These are phyloP conservation scores for Zymoseptoria passerinii DNA, from an alignment of 2,329 filamentous ascomycete species.

Conservation along the genomic window DNA sequence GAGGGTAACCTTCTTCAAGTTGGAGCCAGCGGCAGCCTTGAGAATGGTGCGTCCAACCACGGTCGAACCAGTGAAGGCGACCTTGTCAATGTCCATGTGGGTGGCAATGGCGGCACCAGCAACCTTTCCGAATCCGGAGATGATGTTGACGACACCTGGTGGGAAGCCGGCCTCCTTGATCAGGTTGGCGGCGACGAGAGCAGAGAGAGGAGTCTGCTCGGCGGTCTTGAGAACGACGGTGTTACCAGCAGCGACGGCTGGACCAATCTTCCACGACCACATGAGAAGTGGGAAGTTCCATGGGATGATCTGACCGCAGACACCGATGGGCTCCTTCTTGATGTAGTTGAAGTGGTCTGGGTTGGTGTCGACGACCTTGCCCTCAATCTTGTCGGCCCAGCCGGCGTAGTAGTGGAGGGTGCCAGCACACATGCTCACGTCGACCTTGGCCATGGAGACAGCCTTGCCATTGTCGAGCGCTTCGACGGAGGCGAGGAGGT, in stretches of 20 bases:
- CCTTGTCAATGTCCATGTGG: constrained; percentile 76
- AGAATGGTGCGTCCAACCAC: constrained; percentile 66
- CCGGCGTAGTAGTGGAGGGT: constrained; percentile 81
- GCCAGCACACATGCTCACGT: constrained; percentile 59
- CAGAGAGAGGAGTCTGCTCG: constrained; percentile 67
- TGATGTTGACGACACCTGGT: constrained; percentile 59
- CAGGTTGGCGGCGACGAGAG: constrained; percentile 55
- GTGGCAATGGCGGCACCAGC: constrained; percentile 68
- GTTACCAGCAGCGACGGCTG: constrained; percentile 65
- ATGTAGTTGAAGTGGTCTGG: constrained; percentile 79
- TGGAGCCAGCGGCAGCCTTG: constrained; percentile 69
- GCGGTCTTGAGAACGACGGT: constrained; percentile 65
- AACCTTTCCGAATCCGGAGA: constrained; percentile 68
- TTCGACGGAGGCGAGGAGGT: constrained; percentile 73
- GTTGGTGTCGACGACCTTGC: constrained; percentile 75
- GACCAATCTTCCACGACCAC: constrained; percentile 65
- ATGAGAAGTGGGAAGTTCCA: constrained; percentile 24
- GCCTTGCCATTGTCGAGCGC: constrained; percentile 84
- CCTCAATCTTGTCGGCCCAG: constrained; percentile 86
- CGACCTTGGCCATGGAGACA: constrained; percentile 65
- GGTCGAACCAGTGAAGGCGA: constrained; percentile 75
- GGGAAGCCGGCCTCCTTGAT: constrained; percentile 73
- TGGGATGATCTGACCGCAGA: constrained; percentile 71
- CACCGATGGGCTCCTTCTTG: constrained; percentile 58
- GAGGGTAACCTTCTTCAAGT: constrained; percentile 74